These are phyloP conservation scores for Colletotrichum sp. DNA, from an alignment of 2,329 filamentous ascomycete genomes.

Conservation along the genomic window DNA sequence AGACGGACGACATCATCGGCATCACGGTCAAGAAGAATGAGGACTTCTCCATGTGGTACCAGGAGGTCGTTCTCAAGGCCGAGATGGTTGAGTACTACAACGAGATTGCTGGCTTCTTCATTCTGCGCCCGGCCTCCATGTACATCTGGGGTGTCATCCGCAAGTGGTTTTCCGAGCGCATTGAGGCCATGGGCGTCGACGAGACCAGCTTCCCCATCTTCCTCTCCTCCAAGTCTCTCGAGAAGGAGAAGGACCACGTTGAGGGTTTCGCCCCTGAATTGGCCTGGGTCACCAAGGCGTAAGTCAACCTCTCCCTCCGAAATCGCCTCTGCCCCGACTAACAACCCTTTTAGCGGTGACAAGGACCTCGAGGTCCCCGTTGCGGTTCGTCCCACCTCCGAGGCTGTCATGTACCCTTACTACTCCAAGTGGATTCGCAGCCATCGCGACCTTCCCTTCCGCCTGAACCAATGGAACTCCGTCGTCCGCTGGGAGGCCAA, in stretches of 20 bases:
- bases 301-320: conserved; percentile 35
- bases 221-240: conserved; percentile 86
- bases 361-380: conserved; percentile 86
- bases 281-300: conserved; percentile 87
- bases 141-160: conserved; percentile 71
- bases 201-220: conserved; percentile 98
- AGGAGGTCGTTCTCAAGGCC: conserved; percentile 95
- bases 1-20: conserved; percentile 76
- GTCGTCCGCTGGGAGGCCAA: conserved; percentile 96
- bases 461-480: conserved; percentile 98
- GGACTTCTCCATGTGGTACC: conserved; percentile 95
- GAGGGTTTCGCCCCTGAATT: conserved; percentile 97
- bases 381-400: conserved; percentile 71
- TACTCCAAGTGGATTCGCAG: conserved; percentile 97
- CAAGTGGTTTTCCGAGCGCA: conserved; percentile 73
- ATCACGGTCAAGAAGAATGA: conserved; percentile 86
- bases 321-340: neutral
- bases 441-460: conserved; percentile 91
- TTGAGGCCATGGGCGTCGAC: conserved; percentile 90
- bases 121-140: conserved; percentile 77
- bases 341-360: conserved; percentile 68
- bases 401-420: conserved; percentile 92
- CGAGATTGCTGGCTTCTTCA: conserved; percentile 96
- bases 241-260: conserved; percentile 92
- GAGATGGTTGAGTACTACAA: conserved; percentile 97